Base-by-base conservation (phyloP, 2,329 filamentous ascomycete species). In the Fusarium napiforme region DNA sequence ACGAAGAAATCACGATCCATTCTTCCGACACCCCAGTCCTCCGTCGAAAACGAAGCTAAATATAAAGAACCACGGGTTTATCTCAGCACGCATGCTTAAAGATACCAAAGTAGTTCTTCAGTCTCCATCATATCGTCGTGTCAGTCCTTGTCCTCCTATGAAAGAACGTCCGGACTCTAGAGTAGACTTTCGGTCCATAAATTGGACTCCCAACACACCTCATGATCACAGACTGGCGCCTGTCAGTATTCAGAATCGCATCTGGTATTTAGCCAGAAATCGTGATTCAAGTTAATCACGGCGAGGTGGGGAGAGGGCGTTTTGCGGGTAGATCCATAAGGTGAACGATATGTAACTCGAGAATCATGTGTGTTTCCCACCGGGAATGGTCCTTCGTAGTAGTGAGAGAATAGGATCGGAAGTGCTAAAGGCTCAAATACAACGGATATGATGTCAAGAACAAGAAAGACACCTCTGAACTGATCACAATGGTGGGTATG, bases 131-230 rank as follows among this genome's bases (percentile, higher is more conserved):
- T 7, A 11, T 26, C 12, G 0, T 21, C n/a, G 18, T 36, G 6
- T 16, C 7, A 4, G 18, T 0, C 19, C 7, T 40, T 18, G 5
- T 0, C 0, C 10, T 19, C 10, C 10, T 11, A 40, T 14, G 15
- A 2, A n/a, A 39, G 23, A 55, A 14, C 5, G 10, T 4, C 2
- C 10, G 4, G 19, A 10, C 19, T 28, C 4, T 0, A 6, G 19
- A 18, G 19, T 7, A 21, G 16, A 5, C 19, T 55, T 14, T 5
- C 5, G 7, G n/a, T 28, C 34, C 23, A n/a, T 18, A 7, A 55
- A 5, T 9, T 9, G 9, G 23, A 9, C 21, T 52, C 32, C 36
- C 4, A 21, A 26, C 9, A 10, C 8, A 4, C 4, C 18, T 9
- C 4, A 11, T 36, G 3, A 26, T 26, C 18, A 7, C 18, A 36